phyloP scores from a whole-genome alignment of 306 rosid species.

The Lotus japonicus region DNA sequence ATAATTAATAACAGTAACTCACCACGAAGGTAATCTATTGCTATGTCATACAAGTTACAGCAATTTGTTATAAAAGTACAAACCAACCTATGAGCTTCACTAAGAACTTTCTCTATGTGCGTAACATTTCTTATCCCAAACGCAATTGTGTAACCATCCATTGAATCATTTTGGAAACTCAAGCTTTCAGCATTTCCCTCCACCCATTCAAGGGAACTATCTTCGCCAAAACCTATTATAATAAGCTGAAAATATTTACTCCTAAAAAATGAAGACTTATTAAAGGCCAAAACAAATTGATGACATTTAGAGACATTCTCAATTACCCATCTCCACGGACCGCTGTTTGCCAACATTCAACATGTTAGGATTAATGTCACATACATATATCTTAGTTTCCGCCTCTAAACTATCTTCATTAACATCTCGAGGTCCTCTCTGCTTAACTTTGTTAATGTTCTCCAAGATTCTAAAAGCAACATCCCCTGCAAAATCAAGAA shows the following conservation, averaged over 20 bases:
- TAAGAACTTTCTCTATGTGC: slow-evolving; percentile 82
- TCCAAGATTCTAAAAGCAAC: slow-evolving; percentile 92
- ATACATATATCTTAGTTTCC: slow-evolving; percentile 71
- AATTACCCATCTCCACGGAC: slow-evolving; percentile 64
- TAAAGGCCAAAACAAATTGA: not conserved
- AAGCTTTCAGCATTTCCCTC: slow-evolving; percentile 89
- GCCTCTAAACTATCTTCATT: slow-evolving; percentile 49
- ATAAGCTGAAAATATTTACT: slow-evolving; percentile 25
- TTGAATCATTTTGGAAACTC: slow-evolving; percentile 55
- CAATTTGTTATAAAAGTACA: slow-evolving; percentile 14
- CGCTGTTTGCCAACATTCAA: slow-evolving; percentile 74
- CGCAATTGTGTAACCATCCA: slow-evolving; percentile 98
- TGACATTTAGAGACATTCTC: slow-evolving; percentile 5
- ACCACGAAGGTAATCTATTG: slow-evolving; percentile 1
- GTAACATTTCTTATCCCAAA: slow-evolving; percentile 96
- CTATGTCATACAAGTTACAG: not conserved
- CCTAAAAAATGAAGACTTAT: slow-evolving; percentile 11
- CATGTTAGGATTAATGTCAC: slow-evolving; percentile 89
- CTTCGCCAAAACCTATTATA: slow-evolving; percentile 60
- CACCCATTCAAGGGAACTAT: slow-evolving; percentile 71
- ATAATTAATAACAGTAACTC: not conserved
- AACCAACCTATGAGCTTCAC: slow-evolving; percentile 72
- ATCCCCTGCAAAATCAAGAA: slow-evolving; percentile 61
- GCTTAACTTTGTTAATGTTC: slow-evolving; percentile 53
- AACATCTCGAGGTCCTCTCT: slow-evolving; percentile 48